phyloP scores from a whole-genome alignment of 192 early-diverging fungal genomes.

The Allomyces macrogynus region DNA sequence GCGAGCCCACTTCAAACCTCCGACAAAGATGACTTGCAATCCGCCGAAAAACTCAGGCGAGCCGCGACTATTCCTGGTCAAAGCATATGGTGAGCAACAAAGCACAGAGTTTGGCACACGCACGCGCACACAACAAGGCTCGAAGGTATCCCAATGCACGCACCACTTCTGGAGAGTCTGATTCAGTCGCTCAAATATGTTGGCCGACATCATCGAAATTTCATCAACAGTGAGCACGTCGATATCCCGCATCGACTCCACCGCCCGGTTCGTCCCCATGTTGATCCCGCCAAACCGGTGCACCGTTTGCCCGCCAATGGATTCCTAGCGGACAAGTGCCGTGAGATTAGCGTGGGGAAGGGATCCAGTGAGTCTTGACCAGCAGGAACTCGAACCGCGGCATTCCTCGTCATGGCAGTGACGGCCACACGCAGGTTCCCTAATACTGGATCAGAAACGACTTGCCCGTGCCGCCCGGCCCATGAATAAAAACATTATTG shows the following conservation, averaged over 20 bases:
- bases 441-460: background rate
- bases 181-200: background rate
- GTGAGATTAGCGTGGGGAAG: too few species aligned
- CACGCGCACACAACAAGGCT: too few species aligned
- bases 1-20: background rate
- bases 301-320: background rate
- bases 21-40: background rate
- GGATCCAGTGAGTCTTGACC: background rate
- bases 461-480: background rate
- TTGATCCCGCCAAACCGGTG: background rate
- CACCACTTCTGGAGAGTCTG: background rate
- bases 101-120: too few species aligned
- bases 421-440: background rate
- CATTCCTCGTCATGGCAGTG: background rate
- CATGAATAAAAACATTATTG: background rate
- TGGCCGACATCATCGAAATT: background rate
- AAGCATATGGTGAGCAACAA: too few species aligned
- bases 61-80: too few species aligned
- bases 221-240: background rate
- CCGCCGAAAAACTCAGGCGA: background rate
- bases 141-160: too few species aligned
- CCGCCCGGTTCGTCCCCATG: background rate
- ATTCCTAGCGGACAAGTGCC: background rate
- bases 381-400: background rate
- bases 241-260: background rate